These are phyloP conservation scores for Suhomyces guaymorum DNA, from an alignment of 1,139 yeast genomes.

Conservation along the genomic window DNA sequence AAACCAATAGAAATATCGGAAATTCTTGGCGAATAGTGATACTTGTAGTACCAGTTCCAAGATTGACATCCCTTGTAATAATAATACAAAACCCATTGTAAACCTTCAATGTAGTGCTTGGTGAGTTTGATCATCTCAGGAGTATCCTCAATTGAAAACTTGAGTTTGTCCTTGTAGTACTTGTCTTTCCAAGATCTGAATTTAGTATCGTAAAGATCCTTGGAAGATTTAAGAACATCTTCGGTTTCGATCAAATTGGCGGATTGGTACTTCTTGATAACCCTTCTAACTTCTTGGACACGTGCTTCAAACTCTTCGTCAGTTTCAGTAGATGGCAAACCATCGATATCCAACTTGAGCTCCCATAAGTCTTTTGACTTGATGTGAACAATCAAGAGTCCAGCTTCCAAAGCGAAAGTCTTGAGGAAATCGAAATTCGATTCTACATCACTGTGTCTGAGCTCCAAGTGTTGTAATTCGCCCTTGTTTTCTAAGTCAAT, in stretches of 20 bases:
- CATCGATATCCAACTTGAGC: slow-evolving; percentile 71
- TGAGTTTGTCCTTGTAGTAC: slow-evolving; percentile 78
- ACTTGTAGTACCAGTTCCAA: slow-evolving; percentile 91
- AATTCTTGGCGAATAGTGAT: slow-evolving; percentile 91
- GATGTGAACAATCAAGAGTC: slow-evolving; percentile 66
- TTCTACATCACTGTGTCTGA: slow-evolving; percentile 51
- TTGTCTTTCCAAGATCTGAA: slow-evolving; percentile 80
- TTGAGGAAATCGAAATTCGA: slow-evolving; percentile 60
- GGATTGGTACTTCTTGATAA: slow-evolving; percentile 66
- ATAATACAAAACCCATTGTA: slow-evolving; percentile 93
- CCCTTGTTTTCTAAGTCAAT: slow-evolving; percentile 41
- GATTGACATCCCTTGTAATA: slow-evolving; percentile 89
- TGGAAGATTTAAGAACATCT: slow-evolving; percentile 60
- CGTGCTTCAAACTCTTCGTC: slow-evolving; percentile 62
- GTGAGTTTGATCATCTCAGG: slow-evolving; percentile 62
- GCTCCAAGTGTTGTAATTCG: slow-evolving; percentile 47
- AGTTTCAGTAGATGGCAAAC: slow-evolving; percentile 64
- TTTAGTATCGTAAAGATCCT: slow-evolving; percentile 67
- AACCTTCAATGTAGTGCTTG: slow-evolving; percentile 87
- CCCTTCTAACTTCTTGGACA: slow-evolving; percentile 39
- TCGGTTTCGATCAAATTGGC: slow-evolving; percentile 68
- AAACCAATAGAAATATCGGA: slow-evolving; percentile 80
- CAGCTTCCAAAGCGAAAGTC: slow-evolving; percentile 62
- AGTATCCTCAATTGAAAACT: slow-evolving; percentile 59
- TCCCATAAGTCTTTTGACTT: slow-evolving; percentile 52